Percentiles rank a stretch among this genome's conserved stretches.
Evolutionary conservation across 371 early-diverging fungal genomes (phyloP).

Genomic region (Funneliformis caledonium): DNA sequence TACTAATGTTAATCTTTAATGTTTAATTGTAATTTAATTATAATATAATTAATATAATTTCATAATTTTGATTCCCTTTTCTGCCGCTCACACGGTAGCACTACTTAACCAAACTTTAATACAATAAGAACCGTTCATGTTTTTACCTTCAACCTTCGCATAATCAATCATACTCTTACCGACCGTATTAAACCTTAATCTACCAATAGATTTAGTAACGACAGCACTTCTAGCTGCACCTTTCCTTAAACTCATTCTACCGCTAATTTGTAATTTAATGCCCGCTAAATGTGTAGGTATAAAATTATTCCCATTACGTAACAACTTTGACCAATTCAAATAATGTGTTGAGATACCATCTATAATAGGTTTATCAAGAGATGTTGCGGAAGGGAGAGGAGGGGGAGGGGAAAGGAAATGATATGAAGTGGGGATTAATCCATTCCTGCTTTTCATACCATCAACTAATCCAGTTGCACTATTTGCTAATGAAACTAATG

Average conservation of each 20-base stretch:
- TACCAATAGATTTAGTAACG: constrained; percentile 19
- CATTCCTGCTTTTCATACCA: background rate
- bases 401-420: background rate
- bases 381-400: background rate
- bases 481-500: background rate
- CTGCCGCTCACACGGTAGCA: background rate
- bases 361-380: background rate
- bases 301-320: background rate
- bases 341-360: background rate
- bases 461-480: background rate
- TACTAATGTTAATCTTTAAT: background rate
- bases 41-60: background rate
- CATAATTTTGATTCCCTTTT: too few species aligned
- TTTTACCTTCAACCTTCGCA: constrained; percentile 29
- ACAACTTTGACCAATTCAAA: constrained; percentile 19
- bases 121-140: constrained; percentile 27
- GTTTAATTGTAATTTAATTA: background rate
- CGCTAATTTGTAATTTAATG: constrained; percentile 16
- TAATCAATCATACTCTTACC: constrained; percentile 31
- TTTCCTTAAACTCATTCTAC: constrained; percentile 29
- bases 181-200: constrained; percentile 10
- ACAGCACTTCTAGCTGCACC: constrained; percentile 23
- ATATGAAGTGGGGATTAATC: background rate
- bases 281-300: constrained; percentile 30
- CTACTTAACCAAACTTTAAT: constrained; percentile 32